These are phyloP conservation scores for Striga hermonthica DNA, from an alignment of 305 asterid species.

Conservation along the genomic window DNA sequence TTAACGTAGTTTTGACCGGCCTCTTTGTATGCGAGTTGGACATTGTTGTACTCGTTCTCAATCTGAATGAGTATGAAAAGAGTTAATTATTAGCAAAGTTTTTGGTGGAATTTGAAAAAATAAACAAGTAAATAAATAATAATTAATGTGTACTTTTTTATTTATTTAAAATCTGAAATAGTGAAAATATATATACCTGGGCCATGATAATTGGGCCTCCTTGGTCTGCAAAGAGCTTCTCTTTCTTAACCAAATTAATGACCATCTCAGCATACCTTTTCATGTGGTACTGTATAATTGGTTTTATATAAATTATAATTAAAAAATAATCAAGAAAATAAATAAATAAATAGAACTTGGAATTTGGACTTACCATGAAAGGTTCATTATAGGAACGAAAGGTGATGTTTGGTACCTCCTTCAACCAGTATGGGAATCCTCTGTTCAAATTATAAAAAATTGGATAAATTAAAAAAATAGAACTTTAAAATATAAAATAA, in stretches of 20 bases:
- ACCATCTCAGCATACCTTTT: constrained; percentile 47
- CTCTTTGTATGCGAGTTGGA: constrained; percentile 66
- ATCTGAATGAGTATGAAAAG: constrained; percentile 35
- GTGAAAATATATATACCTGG: constrained; percentile 35
- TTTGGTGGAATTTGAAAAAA: constrained; percentile 37
- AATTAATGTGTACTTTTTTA: background rate
- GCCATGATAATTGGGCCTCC: constrained; percentile 87
- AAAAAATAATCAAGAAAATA: no score
- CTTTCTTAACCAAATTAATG: constrained; percentile 47
- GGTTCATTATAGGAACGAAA: constrained; percentile 82
- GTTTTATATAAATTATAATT: no score
- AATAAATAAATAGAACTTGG: background rate
- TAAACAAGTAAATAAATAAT: background rate
- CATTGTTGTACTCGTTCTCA: constrained; percentile 86
- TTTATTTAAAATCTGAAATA: no score
- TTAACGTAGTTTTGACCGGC: constrained; percentile 53
- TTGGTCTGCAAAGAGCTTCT: constrained; percentile 68
- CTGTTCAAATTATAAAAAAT: no score
- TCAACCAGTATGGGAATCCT: constrained; percentile 91
- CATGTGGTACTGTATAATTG: constrained; percentile 69
- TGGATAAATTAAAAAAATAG: no score
- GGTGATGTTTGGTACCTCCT: constrained; percentile 61
- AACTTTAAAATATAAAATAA: no score
- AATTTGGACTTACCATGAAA: constrained; percentile 48
- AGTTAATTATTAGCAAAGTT: background rate